Base-by-base conservation (phyloP, 352 stramenopile species). In the Phytophthora melonis region DNA sequence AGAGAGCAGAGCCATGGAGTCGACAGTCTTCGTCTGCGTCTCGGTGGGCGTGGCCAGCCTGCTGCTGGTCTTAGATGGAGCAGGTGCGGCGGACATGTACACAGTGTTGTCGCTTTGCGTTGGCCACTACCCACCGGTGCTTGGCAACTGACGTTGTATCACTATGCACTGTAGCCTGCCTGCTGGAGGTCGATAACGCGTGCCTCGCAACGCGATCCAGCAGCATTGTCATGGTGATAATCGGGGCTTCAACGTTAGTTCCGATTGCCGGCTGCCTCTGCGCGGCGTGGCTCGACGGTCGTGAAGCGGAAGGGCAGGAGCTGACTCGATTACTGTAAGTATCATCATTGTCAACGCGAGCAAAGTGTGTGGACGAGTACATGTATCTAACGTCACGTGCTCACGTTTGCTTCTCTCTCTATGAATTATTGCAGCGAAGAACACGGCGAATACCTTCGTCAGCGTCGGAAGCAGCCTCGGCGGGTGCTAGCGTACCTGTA, bases 401-500 rank as follows among this genome's bases (percentile, higher is more conserved):
- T 43, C 14, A 14, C 36, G 10, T 43, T 43, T 43, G 36, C 36
- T 43, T 2, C 10, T 18, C 14, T 13, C 14, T 18, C 23, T 25
- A 43, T 63, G 18, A 4, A 19, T 36, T 66, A 13, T 55, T 72
- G 27, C 49, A 75, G 72, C 27, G 63, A 66, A 55, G 21, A 63
- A 9, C 62, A 68, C 14, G 45, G 55, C 36, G 50, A 36, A 47
- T 18, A 47, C 19, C 41, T 57, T 4, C 25, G 30, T 11, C 56
- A 63, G 41, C 16, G 25, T 58, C 49, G 30, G 25, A 70, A 72
- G 47, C 63, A 64, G 11, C 69, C 73, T 50, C 58, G 67, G 58
- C 82, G 87, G 19, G 73, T 93, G 30, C 63, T 77, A 21, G 81
- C 81, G 72, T 95, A 93, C 30, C 80, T 97, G 11, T 95, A 93